Conservation (phyloP, 179 eudicot species). For the Nepenthes alata region DNA sequence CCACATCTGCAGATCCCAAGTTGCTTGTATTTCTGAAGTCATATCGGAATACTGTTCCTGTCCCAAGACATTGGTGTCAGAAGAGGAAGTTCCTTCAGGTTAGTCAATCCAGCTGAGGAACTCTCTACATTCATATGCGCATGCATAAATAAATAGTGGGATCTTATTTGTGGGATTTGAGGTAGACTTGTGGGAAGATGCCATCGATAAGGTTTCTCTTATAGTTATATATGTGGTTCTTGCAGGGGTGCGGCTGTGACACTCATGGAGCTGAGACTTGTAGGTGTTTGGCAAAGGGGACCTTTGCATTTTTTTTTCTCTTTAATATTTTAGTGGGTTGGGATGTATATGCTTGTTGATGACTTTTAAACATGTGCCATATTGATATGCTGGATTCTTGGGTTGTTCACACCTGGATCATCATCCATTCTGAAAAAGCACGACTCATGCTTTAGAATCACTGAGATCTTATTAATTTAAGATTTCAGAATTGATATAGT, state of each 20-base stretch:
- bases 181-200: constrained; percentile 38
- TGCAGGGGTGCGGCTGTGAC: constrained; percentile 96
- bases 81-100: constrained; percentile 94
- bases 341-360: constrained; percentile 14
- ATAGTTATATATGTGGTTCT: constrained; percentile 92
- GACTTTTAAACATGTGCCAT: not conserved
- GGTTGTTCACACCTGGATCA: constrained; percentile 7
- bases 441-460: constrained; percentile 12
- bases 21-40: constrained; percentile 86
- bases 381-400: not conserved
- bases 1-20: constrained; percentile 88
- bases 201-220: constrained; percentile 73
- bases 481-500: constrained; percentile 6
- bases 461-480: constrained; percentile 7
- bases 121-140: constrained; percentile 12
- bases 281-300: constrained; percentile 70
- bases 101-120: constrained; percentile 12
- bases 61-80: constrained; percentile 96
- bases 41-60: constrained; percentile 89
- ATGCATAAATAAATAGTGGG: constrained; percentile 14
- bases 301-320: constrained; percentile 33
- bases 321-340: constrained; percentile 36
- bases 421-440: constrained; percentile 10
- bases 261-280: constrained; percentile 67
- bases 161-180: constrained; percentile 18